Base-by-base conservation (phyloP, 139 green algal genomes). In the Chlorella sp. region DNA sequence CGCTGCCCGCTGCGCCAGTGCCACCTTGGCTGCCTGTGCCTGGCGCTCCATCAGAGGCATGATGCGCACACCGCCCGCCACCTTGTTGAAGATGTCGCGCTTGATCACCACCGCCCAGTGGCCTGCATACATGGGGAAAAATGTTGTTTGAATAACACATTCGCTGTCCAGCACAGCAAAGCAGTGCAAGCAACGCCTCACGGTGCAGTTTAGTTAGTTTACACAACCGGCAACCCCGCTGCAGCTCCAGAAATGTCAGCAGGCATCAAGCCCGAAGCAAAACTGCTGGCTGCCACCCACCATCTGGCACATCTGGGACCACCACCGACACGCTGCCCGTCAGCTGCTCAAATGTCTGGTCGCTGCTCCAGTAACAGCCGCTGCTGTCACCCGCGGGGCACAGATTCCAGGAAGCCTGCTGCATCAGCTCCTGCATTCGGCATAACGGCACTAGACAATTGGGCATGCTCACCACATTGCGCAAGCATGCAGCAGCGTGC, bases 21-120 rank as follows among this genome's bases (percentile, higher is more conserved):
- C 71, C 38, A 74, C 51, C 36, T 86, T 65, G 41, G 70, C 70
- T 23, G 68, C 81, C 81, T 81, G 81, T 32, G 78, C 64, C 70
- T 81, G 51, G 28, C 70, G 70, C 34, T 73, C 67, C 30, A 74
- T 25, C 6, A 74, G 67, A 5, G 67, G 67, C 30, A 74, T 15
- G 16, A 41, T 51, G 13, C 90, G 85, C 41, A 97, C 93, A 0
- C 89, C 88, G n/a, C 94, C 94, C 0, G 76, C 41, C 25, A 96
- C 90, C 80, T 97, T 97, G 68, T 91, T 78, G 78, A 97, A 96
- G 32, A 95, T 93, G 88, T 97, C 94, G 0, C 90, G 83, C 85
- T 96, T 96, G 51, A 97, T 76, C 25, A 88, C 69, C 20, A 97
- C 80, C 21, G 86, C 84, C 94, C 94, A 97, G 38, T 91, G 30